These are phyloP conservation scores for Sporothrix variecibatus DNA, from an alignment of 2,329 filamentous ascomycete genomes.

Conservation along the genomic window DNA sequence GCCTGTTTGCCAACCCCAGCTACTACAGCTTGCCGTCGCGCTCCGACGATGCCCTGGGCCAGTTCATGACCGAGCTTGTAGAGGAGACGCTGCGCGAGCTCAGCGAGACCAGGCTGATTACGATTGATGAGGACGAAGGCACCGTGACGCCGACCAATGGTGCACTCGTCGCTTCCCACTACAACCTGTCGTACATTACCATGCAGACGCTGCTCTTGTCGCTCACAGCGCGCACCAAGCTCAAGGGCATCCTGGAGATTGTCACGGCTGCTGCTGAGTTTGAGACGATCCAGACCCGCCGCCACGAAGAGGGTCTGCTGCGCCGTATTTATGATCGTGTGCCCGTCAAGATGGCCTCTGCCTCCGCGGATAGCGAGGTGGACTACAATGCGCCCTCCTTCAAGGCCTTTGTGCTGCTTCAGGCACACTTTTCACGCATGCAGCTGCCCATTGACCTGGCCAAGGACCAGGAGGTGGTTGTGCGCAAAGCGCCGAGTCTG, in stretches of 20 bases:
- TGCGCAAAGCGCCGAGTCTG: constrained; percentile 82
- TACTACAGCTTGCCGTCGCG: constrained; percentile 91
- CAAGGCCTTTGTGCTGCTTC: constrained; percentile 95
- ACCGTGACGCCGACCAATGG: constrained; percentile 86
- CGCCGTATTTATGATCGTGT: constrained; percentile 91
- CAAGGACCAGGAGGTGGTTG: constrained; percentile 89
- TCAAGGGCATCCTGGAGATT: constrained; percentile 96
- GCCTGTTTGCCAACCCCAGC: constrained; percentile 90
- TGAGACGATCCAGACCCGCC: constrained; percentile 84
- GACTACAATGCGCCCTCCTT: constrained; percentile 94
- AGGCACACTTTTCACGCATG: constrained; percentile 97
- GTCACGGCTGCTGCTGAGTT: constrained; percentile 97
- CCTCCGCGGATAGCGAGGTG: constrained; percentile 58
- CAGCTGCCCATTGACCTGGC: constrained; percentile 92
- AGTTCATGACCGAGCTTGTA: constrained; percentile 90
- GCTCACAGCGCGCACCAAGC: constrained; percentile 81
- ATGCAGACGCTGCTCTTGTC: constrained; percentile 99
- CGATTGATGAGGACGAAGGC: constrained; percentile 92
- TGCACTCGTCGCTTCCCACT: constrained; percentile 97
- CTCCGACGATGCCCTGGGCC: constrained; percentile 89
- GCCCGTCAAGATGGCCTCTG: constrained; percentile 82
- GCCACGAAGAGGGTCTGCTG: constrained; percentile 86
- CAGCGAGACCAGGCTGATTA: constrained; percentile 90
- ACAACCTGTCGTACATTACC: constrained; percentile 98
- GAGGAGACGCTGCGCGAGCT: constrained; percentile 91